These are phyloP conservation scores for Lipomyces kockii DNA, from an alignment of 805 yeast species.

Conservation along the genomic window DNA sequence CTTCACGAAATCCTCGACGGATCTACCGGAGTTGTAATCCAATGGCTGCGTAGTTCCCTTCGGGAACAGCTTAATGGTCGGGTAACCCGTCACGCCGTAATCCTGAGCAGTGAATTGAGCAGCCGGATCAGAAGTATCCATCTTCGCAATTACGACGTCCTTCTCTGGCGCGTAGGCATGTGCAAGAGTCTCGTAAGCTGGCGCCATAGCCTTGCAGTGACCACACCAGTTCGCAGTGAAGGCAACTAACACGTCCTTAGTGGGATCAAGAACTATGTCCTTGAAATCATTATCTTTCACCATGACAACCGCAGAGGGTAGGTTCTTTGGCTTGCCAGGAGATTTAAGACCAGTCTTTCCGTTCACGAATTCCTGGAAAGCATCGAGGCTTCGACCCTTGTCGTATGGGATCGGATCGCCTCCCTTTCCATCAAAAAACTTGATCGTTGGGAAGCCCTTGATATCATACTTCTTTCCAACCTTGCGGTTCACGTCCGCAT, in stretches of 20 bases:
- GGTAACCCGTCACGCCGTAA: slow-evolving; percentile 55
- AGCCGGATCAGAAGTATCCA: slow-evolving; percentile 55
- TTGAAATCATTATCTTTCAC: slow-evolving; percentile 53
- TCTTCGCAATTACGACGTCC: slow-evolving; percentile 52
- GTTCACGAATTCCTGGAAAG: slow-evolving; percentile 59
- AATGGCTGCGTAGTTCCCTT: slow-evolving; percentile 51
- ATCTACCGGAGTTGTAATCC: slow-evolving; percentile 58
- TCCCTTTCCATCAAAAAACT: slow-evolving; percentile 42
- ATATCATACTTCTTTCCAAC: slow-evolving; percentile 70
- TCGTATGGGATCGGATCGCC: slow-evolving; percentile 38
- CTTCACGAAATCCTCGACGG: slow-evolving; percentile 54
- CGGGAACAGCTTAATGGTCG: slow-evolving; percentile 60
- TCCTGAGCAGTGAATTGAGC: slow-evolving; percentile 48
- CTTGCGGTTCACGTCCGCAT: slow-evolving; percentile 65
- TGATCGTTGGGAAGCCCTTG: slow-evolving; percentile 82
- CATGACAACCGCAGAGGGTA: slow-evolving; percentile 31
- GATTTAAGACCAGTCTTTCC: slow-evolving; percentile 37
- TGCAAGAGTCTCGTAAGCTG: slow-evolving; percentile 57
- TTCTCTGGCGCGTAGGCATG: slow-evolving; percentile 51
- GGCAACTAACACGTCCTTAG: slow-evolving; percentile 52
- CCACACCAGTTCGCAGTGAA: slow-evolving; percentile 67
- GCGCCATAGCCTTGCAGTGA: slow-evolving; percentile 59
- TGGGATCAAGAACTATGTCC: slow-evolving; percentile 47
- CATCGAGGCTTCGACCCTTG: slow-evolving; percentile 54
- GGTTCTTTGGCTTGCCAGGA: slow-evolving; percentile 18